phyloP scores from a whole-genome alignment of 805 yeast genomes.

The Kuraishia piskuri region DNA sequence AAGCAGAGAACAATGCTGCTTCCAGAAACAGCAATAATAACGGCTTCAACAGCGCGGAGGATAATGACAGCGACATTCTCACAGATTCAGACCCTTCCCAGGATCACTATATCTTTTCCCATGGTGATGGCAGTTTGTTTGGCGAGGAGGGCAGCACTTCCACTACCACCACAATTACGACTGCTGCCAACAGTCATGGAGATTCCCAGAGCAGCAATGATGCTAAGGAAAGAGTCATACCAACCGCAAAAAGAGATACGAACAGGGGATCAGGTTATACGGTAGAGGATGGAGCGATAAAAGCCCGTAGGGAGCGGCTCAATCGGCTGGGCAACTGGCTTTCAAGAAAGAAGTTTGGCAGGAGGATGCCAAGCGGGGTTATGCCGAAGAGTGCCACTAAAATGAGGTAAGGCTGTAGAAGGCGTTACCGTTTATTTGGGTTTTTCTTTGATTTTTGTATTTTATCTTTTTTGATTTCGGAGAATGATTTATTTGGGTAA shows the following conservation, averaged over 20 bases:
- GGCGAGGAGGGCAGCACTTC: neutral
- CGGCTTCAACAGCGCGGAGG: neutral
- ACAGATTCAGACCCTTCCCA: constrained; percentile 3
- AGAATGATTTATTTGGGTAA: no score
- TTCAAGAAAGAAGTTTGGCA: constrained; percentile 12
- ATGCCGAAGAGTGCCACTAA: neutral
- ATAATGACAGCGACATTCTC: constrained; percentile 2
- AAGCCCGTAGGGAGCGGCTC: neutral
- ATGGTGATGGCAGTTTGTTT: neutral
- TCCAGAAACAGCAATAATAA: neutral
- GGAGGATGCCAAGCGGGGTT: constrained; percentile 15
- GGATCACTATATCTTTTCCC: neutral
- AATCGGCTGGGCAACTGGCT: constrained; percentile 4
- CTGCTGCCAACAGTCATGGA: neutral
- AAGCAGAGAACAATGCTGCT: neutral
- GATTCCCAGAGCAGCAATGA: no score
- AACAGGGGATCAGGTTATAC: neutral
- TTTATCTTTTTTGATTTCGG: neutral
- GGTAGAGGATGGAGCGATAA: neutral
- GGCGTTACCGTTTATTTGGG: neutral
- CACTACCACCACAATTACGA: neutral
- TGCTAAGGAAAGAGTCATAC: neutral
- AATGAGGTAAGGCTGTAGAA: neutral
- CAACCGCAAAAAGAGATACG: neutral
- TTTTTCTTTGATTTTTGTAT: neutral